A percentile compares a stretch with the other conserved stretches of the same genome.
Conservation (phyloP, 2,329 filamentous ascomycete species). For the Colletotrichum caudatum region DNA sequence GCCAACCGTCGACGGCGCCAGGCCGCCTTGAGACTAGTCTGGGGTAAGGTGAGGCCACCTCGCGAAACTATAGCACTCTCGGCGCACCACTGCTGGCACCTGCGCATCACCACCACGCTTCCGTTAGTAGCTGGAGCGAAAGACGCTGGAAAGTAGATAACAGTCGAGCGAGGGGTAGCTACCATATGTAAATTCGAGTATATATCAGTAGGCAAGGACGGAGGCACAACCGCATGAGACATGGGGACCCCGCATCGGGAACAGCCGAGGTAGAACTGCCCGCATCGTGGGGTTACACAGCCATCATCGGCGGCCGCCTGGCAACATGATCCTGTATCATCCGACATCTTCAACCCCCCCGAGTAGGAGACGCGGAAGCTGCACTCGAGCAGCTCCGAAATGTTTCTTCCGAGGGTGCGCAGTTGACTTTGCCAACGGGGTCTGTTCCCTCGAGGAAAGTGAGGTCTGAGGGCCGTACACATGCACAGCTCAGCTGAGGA, state of each 20-base stretch:
- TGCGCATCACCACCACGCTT: neutral
- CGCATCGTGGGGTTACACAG: neutral
- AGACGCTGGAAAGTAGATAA: neutral
- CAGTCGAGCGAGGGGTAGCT: neutral
- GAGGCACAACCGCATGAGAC: neutral
- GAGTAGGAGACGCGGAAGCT: neutral
- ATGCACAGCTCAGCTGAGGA: neutral
- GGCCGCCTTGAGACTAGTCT: neutral
- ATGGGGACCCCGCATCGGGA: neutral
- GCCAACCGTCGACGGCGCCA: conserved; percentile 1
- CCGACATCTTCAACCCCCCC: too few relatives aligned
- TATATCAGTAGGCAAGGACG: too few relatives aligned
- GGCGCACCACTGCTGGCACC: neutral
- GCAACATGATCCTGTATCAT: neutral
- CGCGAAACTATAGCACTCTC: neutral
- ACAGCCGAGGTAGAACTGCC: neutral
- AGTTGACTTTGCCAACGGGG: conserved; percentile 3
- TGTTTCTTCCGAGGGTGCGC: neutral
- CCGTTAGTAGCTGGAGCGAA: too few relatives aligned
- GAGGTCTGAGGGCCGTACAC: neutral
- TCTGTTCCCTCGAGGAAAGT: neutral
- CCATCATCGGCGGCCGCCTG: neutral
- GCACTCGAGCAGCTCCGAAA: neutral
- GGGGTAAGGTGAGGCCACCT: neutral
- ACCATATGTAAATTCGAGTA: neutral